A percentile compares a stretch with the other conserved stretches of the same genome.
Evolutionary conservation across 768 basidiomycete species (phyloP).

Genomic region (Amanita thiersii): DNA sequence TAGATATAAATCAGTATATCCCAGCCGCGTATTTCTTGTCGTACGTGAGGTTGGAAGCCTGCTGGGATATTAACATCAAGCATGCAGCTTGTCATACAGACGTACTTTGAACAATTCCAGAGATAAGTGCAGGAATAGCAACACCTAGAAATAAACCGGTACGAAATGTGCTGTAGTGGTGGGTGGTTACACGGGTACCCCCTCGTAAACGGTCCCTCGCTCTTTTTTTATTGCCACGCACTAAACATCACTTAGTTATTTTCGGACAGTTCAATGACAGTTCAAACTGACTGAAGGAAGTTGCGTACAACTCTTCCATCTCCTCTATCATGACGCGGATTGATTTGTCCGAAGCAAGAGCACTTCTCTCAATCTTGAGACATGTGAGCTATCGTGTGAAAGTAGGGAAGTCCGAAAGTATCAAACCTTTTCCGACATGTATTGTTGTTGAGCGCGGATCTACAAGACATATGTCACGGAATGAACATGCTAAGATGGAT

Average conservation of each 20-base stretch:
- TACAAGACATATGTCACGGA: constrained; percentile 15
- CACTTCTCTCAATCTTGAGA: constrained; percentile 54
- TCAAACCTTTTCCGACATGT: constrained; percentile 70
- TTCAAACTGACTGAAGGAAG: constrained; percentile 56
- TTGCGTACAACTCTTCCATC: constrained; percentile 72
- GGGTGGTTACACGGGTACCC: constrained; percentile 38
- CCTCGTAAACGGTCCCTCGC: constrained; percentile 64
- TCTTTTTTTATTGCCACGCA: constrained; percentile 67
- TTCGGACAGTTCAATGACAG: not conserved
- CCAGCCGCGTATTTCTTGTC: constrained; percentile 56
- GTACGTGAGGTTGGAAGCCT: constrained; percentile 52
- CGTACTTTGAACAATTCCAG: constrained; percentile 57
- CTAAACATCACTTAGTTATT: constrained; percentile 18
- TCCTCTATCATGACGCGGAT: constrained; percentile 64
- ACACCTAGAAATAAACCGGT: constrained; percentile 69
- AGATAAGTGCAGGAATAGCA: constrained; percentile 57
- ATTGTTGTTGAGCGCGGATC: constrained; percentile 66
- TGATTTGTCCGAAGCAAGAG: constrained; percentile 55
- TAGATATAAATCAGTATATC: constrained; percentile 73
- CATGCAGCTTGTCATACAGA: constrained; percentile 1
- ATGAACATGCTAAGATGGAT: not conserved
- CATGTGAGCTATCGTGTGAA: not conserved
- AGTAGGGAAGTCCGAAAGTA: not conserved
- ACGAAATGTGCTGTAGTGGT: constrained; percentile 67
- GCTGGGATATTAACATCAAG: not conserved